Evolutionary conservation across 306 rosid species (phyloP).

Genomic region (Vicia faba): DNA sequence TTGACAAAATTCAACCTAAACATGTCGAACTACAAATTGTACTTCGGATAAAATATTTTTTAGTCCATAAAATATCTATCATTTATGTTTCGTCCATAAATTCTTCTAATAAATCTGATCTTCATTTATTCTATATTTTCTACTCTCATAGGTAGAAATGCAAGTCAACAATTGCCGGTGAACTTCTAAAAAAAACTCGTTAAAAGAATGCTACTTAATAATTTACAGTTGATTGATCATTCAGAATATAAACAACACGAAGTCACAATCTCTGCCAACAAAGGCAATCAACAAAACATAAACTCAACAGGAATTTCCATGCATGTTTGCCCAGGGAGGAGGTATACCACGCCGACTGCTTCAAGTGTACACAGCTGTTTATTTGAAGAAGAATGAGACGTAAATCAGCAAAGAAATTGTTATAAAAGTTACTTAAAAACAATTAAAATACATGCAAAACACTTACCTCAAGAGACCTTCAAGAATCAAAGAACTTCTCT

Average conservation of each 20-base stretch:
- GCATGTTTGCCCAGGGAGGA: conserved; percentile 16
- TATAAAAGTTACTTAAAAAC: conserved; percentile 1
- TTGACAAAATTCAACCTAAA: too few relatives aligned
- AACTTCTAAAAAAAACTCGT: not conserved
- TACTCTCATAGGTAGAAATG: not conserved
- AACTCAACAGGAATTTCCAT: conserved; percentile 23
- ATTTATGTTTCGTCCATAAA: too few relatives aligned
- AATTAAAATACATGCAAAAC: not conserved
- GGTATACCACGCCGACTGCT: conserved; percentile 9
- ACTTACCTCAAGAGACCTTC: conserved; percentile 27
- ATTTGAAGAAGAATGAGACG: conserved; percentile 13
- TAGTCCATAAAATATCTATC: too few relatives aligned
- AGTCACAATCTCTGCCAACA: conserved; percentile 27
- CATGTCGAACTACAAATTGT: too few relatives aligned
- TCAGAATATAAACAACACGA: conserved; percentile 22
- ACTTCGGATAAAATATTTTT: too few relatives aligned
- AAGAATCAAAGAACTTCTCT: conserved; percentile 31
- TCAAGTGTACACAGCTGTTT: conserved; percentile 24
- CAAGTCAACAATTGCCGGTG: not conserved
- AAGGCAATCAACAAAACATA: conserved; percentile 27
- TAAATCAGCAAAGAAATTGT: conserved; percentile 22
- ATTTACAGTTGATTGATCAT: conserved; percentile 31
- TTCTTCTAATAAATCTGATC: not conserved
- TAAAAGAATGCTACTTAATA: not conserved
- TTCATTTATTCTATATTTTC: not conserved